Evolutionary conservation across 2,329 filamentous ascomycete genomes (phyloP), one percentile per base, ranked within the genome.

Genomic region (Neonectria faginata): DNA sequence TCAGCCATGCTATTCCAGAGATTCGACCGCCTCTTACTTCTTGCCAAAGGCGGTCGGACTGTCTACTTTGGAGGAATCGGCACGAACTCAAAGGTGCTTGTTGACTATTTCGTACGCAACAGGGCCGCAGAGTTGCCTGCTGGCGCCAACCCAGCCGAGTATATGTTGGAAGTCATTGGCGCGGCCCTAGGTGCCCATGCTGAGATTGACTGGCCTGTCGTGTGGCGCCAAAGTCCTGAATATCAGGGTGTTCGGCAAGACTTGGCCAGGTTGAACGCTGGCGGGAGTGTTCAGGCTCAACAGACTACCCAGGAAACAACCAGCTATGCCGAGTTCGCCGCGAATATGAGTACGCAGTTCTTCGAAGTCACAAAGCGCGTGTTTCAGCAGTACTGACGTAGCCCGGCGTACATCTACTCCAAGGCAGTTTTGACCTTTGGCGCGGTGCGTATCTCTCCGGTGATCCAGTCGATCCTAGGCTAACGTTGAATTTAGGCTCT

Each of bases 321-420:
- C 5, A 47, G 54, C 78, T 83, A 64, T 80, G 82, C 70, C 27
- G 90, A 92, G 77, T 93, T 92, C 66, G 91, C 92, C 1, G 90
- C 89, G 22, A 87, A 90, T 0, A 90, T 93, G 72, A 68, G 58
- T 2, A 71, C 79, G 5, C 92, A 94, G 72, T 77, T 92, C 9
- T 80, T 79, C 45, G 82, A 88, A 64, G 89, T 90, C 41, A 85
- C 85, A 10, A 74, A 82, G 45, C 89, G 91, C 65, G 88, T 92
- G 12, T 93, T 92, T 77, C 84, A 91, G 72, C 91, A 94, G 76
- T 92, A 92, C 81, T 94, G 92, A 91, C 87, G 92, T 56, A 92
- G 86, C 1, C 92, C 92, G 0, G 83, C 86, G 1, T 94, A 94
- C 79, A 89, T 94, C 72, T 93, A 91, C 79, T 87, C 88, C 58